Evolutionary conservation across 2,329 filamentous ascomycete species (phyloP), one percentile per base, ranked within the genome.

Genomic region (Lachnellula subtilissima): DNA sequence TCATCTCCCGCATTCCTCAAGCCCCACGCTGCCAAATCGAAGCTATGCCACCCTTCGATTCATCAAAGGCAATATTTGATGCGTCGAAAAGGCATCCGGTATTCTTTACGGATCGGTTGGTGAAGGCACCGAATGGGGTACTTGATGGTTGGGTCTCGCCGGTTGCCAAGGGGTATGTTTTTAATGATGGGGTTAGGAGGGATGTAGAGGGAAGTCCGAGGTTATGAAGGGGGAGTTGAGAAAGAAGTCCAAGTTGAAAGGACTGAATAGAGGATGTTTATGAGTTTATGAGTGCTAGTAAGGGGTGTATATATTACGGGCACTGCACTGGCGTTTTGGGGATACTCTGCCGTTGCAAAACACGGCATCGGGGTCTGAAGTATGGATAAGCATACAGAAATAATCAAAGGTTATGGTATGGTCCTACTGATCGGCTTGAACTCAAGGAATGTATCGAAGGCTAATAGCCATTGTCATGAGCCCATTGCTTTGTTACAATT

Each of bases 31-130:
- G 63, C n/a, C 77, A 80, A 55, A 71, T 79, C 17, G 75, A 80
- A 72, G 75, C 77, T 25, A 77, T 78, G 72, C 75, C 76, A 14
- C 74, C 70, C 64, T 19, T 65, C 65, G 67, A 62, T 67, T 45
- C 64, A n/a, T 14, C 36, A 19, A 49, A 43, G 22, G 42, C 58
- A 14, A 32, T 64, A 12, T 55, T 63, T 8, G 64, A 87, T 68
- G 75, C 82, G 9, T 82, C 87, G 1, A 77, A 76, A 40, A 74
- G 82, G 25, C 88, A 92, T 62, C 88, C 88, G 0, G 88, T 90
- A 1, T 92, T 92, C 73, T 91, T 91, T 73, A 88, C 87, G 0
- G 75, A 82, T 32, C 77, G 78, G 51, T 72, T 89, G 50, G 80
- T 79, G 56, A 81, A 78, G 64, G 76, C 80, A 2, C 79, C 83